Evolutionary conservation across 371 early-diverging fungal genomes (phyloP).

Genomic region (Mycotypha africana): DNA sequence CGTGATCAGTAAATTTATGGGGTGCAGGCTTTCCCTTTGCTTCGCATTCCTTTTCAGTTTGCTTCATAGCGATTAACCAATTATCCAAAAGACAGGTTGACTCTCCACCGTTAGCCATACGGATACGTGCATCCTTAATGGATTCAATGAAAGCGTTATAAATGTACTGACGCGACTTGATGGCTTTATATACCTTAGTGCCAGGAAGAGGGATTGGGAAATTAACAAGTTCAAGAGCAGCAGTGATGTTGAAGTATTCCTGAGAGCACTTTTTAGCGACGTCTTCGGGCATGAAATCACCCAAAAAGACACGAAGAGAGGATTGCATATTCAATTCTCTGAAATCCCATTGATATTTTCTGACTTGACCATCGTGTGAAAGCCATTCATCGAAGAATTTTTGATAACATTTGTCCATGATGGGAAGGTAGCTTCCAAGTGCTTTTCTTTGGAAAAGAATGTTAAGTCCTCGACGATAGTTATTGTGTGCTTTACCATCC

Average conservation of each 20-base stretch:
- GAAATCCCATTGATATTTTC: slow-evolving; percentile 42
- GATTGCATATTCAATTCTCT: slow-evolving; percentile 50
- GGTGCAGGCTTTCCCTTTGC: slow-evolving; percentile 34
- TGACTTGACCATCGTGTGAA: slow-evolving; percentile 27
- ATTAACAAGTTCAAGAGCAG: slow-evolving; percentile 51
- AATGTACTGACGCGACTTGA: slow-evolving; percentile 48
- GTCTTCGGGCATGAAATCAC: slow-evolving; percentile 40
- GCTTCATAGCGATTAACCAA: slow-evolving; percentile 40
- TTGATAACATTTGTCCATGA: slow-evolving; percentile 40
- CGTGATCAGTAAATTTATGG: slow-evolving; percentile 39
- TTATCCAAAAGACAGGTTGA: slow-evolving; percentile 46
- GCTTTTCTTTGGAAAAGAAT: slow-evolving; percentile 20
- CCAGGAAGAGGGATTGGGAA: slow-evolving; percentile 52
- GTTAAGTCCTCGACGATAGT: slow-evolving; percentile 21
- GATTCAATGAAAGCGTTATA: slow-evolving; percentile 41
- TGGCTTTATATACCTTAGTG: slow-evolving; percentile 51
- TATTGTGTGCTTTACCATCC: slow-evolving; percentile 18
- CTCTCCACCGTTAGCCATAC: slow-evolving; percentile 31
- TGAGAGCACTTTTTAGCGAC: slow-evolving; percentile 39
- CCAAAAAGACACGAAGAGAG: slow-evolving; percentile 48
- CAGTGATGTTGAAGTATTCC: slow-evolving; percentile 49
- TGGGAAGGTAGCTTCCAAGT: slow-evolving; percentile 44
- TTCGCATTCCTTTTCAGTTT: slow-evolving; percentile 30
- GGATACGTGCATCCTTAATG: slow-evolving; percentile 33
- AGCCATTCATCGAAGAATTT: slow-evolving; percentile 45